phyloP scores from a whole-genome alignment of 1,284 basidiomycete genomes.

The Ceratobasidium sp. region DNA sequence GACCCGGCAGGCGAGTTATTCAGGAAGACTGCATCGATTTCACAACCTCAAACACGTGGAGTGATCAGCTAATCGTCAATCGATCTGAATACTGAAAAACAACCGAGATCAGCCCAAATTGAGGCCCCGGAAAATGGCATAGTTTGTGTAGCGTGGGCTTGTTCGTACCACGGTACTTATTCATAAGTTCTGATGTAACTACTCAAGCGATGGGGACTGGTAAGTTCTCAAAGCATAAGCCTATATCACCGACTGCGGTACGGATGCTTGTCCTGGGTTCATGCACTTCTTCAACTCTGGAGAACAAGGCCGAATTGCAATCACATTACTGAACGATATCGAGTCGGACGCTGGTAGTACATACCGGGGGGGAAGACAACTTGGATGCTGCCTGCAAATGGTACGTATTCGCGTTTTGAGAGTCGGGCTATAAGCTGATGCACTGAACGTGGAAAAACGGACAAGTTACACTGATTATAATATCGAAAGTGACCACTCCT shows the following conservation, averaged over 20 bases:
- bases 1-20: constrained; percentile 60
- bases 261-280: constrained; percentile 39
- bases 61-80: constrained; percentile 72
- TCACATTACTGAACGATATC: constrained; percentile 70
- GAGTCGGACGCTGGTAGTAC: constrained; percentile 67
- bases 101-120: constrained; percentile 57
- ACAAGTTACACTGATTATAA: background rate
- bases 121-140: constrained; percentile 71
- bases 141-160: background rate
- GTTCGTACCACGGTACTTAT: background rate
- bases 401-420: background rate
- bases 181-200: background rate
- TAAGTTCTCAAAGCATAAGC: constrained; percentile 58
- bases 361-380: constrained; percentile 48
- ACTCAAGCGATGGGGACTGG: constrained; percentile 69
- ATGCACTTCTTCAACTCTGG: constrained; percentile 72
- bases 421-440: background rate
- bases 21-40: constrained; percentile 70
- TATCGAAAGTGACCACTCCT: no score
- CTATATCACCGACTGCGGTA: background rate
- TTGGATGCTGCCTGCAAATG: background rate
- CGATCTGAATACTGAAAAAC: background rate
- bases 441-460: background rate
- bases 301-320: constrained; percentile 71
- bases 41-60: constrained; percentile 62